phyloP scores from a whole-genome alignment of 495 filamentous ascomycete species.

The Aspergillus bertholletiae region DNA sequence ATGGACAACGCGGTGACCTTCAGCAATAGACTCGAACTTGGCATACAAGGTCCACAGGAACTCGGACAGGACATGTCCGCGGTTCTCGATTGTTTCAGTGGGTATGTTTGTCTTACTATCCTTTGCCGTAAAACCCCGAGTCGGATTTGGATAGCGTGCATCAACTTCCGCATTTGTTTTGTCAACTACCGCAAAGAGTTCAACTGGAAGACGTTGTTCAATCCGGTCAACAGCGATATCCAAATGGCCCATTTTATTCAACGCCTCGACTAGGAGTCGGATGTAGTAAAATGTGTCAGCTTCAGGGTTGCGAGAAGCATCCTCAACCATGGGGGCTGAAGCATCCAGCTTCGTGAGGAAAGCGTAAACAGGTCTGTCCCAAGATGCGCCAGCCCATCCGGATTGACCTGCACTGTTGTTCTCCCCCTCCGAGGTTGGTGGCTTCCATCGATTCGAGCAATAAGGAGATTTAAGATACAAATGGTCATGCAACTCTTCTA shows the following conservation, averaged over 20 bases:
- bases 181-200: constrained; percentile 90
- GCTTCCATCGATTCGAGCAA: constrained; percentile 91
- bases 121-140: constrained; percentile 52
- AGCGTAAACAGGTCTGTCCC: constrained; percentile 65
- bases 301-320: constrained; percentile 86
- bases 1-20: constrained; percentile 90
- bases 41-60: constrained; percentile 89
- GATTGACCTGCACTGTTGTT: constrained; percentile 52
- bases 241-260: constrained; percentile 82
- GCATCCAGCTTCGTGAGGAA: constrained; percentile 80
- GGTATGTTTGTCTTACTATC: constrained; percentile 53
- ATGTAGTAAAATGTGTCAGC: constrained; percentile 93
- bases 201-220: constrained; percentile 89
- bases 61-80: constrained; percentile 81
- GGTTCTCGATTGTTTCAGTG: constrained; percentile 63
- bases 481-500: constrained; percentile 96
- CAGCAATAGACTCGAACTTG: constrained; percentile 94
- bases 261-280: constrained; percentile 77
- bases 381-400: constrained; percentile 27
- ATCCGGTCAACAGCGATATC: constrained; percentile 83
- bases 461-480: constrained; percentile 96
- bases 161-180: constrained; percentile 93
- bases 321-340: constrained; percentile 71
- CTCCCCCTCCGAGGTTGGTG: constrained; percentile 45
- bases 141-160: constrained; percentile 73